Percentiles rank a stretch among this genome's conserved stretches.
Evolutionary conservation across 208 protist species (phyloP).

Genomic region (Trypanosoma melophagium): DNA sequence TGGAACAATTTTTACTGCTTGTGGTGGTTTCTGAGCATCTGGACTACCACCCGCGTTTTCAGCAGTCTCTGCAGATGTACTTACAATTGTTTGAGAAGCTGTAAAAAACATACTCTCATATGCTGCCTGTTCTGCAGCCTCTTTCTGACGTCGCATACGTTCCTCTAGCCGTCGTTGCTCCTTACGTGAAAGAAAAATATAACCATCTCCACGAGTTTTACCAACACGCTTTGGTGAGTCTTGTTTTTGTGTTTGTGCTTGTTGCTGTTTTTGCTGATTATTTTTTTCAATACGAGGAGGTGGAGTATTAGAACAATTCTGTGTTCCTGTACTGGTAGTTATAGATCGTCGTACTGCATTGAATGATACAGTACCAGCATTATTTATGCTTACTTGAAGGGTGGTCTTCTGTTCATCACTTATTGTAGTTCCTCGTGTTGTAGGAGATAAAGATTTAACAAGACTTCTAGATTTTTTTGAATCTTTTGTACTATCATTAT

Average conservation of each 20-base stretch:
- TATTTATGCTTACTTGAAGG: conserved; percentile 11
- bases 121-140: conserved; percentile 25
- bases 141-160: conserved; percentile 18
- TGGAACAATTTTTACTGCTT: conserved; percentile 15
- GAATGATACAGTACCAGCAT: not conserved
- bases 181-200: conserved; percentile 16
- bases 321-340: too few species aligned
- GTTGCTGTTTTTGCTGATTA: not conserved
- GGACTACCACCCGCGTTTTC: not conserved
- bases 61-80: not conserved
- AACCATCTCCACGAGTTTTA: not conserved
- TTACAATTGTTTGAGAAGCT: not conserved
- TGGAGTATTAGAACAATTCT: not conserved
- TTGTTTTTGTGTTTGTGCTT: not conserved
- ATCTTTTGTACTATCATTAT: not conserved
- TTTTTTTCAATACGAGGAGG: not conserved
- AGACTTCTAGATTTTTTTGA: not conserved
- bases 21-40: not conserved
- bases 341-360: not conserved
- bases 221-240: not conserved
- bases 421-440: not conserved
- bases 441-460: not conserved
- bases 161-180: conserved; percentile 22
- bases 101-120: conserved; percentile 31
- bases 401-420: not conserved